Conservation (phyloP, 192 early-diverging fungal genomes). For the Entomortierella parvispora region DNA sequence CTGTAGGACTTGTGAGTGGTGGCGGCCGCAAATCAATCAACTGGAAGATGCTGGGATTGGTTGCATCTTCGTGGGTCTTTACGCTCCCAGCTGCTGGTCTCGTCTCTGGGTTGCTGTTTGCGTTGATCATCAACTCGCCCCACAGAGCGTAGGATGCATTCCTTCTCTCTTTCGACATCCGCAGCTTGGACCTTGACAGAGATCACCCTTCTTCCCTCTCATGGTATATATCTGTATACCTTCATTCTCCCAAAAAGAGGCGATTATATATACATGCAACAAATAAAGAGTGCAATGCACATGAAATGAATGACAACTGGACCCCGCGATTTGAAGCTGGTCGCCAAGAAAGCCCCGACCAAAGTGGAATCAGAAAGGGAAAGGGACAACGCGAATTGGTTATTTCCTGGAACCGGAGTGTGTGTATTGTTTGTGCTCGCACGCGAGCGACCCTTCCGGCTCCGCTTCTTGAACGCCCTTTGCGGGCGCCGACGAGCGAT, state of each 20-base stretch:
- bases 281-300: background rate
- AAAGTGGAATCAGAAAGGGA: no score
- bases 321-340: no score
- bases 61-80: constrained; percentile 77
- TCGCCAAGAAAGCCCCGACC: no score
- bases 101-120: constrained; percentile 73
- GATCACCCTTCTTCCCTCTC: no score
- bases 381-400: no score
- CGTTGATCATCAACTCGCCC: constrained; percentile 66
- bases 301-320: no score
- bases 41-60: constrained; percentile 77
- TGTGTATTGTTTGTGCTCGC: no score
- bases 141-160: constrained; percentile 2
- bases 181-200: background rate
- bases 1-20: constrained; percentile 79
- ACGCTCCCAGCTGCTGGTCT: constrained; percentile 80
- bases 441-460: no score
- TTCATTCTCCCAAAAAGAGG: background rate
- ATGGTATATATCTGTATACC: no score
- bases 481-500: no score
- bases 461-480: no score
- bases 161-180: background rate
- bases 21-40: constrained; percentile 69
- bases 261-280: background rate
- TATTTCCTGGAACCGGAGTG: no score